Evolutionary conservation across 2,329 filamentous ascomycete species (phyloP).

Genomic region (Madurella fahalii): DNA sequence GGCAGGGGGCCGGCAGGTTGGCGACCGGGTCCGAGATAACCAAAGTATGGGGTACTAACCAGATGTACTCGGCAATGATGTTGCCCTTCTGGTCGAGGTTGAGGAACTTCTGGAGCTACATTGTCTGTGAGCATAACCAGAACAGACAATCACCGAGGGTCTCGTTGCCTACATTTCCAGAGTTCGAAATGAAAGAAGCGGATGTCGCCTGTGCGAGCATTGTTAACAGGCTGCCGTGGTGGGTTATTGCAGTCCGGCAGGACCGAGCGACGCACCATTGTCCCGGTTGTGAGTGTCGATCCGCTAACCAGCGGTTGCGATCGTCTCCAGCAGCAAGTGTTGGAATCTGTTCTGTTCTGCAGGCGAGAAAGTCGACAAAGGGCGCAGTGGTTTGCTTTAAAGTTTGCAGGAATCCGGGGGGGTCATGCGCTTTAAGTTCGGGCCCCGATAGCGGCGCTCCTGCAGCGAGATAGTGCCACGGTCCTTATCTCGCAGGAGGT

Average conservation of each 20-base stretch:
- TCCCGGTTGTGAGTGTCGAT: neutral
- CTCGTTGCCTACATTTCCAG: neutral
- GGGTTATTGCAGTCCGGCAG: neutral
- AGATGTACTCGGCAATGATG: conserved; percentile 94
- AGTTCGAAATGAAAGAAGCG: neutral
- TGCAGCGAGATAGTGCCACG: neutral
- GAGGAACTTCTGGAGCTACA: conserved; percentile 85
- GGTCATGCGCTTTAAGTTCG: neutral
- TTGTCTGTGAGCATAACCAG: neutral
- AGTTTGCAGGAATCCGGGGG: neutral
- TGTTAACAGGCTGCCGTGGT: neutral
- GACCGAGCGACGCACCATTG: neutral
- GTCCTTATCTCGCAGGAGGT: neutral
- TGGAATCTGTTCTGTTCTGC: neutral
- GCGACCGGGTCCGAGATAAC: neutral
- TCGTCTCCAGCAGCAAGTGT: neutral
- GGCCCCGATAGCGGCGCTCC: neutral
- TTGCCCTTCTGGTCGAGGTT: conserved; percentile 81
- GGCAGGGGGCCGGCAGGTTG: no score
- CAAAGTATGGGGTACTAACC: conserved; percentile 33
- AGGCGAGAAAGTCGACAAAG: neutral
- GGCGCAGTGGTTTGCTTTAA: neutral
- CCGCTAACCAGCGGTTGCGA: neutral
- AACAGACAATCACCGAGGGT: neutral
- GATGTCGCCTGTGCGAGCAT: conserved; percentile 2